A percentile compares a stretch with the other conserved stretches of the same genome.
Evolutionary conservation across 345 rosid genomes (phyloP).

Genomic region (Populus pruinosa): DNA sequence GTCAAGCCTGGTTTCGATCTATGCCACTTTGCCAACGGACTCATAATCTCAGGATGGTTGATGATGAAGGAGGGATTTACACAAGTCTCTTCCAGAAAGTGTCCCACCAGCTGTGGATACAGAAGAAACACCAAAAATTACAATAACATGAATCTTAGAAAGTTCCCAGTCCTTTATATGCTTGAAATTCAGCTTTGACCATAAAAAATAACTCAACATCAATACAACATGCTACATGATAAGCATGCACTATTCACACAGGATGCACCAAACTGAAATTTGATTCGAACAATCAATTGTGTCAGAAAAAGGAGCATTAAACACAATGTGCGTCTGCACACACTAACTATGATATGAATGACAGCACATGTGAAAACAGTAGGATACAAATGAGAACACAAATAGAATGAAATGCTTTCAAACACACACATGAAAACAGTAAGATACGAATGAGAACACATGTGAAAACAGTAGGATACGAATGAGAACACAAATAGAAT

Average conservation of each 20-base stretch:
- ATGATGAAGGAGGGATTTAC: conserved; percentile 92
- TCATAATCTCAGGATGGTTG: conserved; percentile 90
- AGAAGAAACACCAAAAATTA: conserved; percentile 3
- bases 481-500: background rate
- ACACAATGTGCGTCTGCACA: too few relatives aligned
- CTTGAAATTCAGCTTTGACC: background rate
- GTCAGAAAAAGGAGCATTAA: background rate
- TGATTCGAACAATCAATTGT: background rate
- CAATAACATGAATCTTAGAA: background rate
- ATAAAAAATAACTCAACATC: background rate
- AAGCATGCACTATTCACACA: too few relatives aligned
- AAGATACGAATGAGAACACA: too few relatives aligned
- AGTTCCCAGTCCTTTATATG: background rate
- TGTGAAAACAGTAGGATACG: too few relatives aligned
- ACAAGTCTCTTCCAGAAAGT: conserved; percentile 84
- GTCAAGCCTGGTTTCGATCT: conserved; percentile 68
- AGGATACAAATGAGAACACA: too few relatives aligned
- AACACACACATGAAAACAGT: background rate
- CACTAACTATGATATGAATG: too few relatives aligned
- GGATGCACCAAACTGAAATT: background rate
- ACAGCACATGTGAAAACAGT: too few relatives aligned
- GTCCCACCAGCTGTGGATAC: conserved; percentile 80
- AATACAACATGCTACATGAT: background rate
- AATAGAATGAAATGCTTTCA: background rate
- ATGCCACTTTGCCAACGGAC: conserved; percentile 88